Base-by-base conservation (phyloP, 2,329 filamentous ascomycete genomes). In the Metarhizium sp. region DNA sequence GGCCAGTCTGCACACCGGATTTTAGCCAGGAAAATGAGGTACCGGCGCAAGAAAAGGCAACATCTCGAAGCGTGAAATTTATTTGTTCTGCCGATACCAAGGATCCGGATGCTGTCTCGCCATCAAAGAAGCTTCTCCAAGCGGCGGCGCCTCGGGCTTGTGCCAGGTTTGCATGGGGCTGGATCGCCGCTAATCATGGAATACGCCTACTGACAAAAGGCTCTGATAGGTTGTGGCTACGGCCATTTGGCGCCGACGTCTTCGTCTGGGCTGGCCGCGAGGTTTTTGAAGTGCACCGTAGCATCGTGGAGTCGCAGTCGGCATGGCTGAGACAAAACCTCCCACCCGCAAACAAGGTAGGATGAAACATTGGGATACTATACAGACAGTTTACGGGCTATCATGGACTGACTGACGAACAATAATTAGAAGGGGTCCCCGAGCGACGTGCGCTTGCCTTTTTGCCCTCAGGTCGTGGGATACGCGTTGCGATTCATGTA, bases 401-500 rank as follows among this genome's bases (percentile, higher is more conserved):
- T 25, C 1, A 25, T 25, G 25, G 25, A 25, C 25, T 4, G 25
- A 25, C 25, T 25, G 25, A 25, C 25, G 25, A 3, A 36, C 11
- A 6, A 10, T 14, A 32, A 18, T 29, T 20, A 42, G n/a, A 8
- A 38, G 13, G 49, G n/a, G 42, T 2, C 6, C 6, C 16, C 20
- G 11, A 61, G 67, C 11, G 58, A 61, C 11, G 53, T 73, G 11
- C 43, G 59, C 43, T 47, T 69, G 16, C 50, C 59, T 0, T 63
- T 61, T 46, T 61, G 63, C 25, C 59, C 62, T 6, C 62, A 62
- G 46, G 60, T 67, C 16, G 59, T 66, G 16, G 66, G 58, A 6
- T 64, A 68, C 53, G 67, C 67, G 53, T 61, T 73, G 29, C 61
- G 62, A 32, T 73, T 67, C 55, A 64, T 72, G 52, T 73, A 73